Evolutionary conservation across 208 protist species (phyloP).

Genomic region (Crithidia brevicula): DNA sequence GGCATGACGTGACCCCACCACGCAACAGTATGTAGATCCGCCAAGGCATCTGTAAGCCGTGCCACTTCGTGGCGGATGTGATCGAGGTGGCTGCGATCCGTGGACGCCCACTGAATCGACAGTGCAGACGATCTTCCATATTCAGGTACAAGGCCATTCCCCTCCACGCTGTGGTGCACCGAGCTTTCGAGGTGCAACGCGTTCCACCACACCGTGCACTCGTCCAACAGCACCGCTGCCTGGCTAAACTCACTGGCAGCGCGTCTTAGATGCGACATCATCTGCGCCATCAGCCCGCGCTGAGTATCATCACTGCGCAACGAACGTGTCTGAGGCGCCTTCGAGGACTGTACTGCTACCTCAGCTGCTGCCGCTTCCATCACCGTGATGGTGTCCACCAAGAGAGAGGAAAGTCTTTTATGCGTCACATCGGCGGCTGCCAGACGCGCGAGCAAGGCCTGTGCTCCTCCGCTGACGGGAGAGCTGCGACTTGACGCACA

Average conservation of each 20-base stretch:
- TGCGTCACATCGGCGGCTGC: slow-evolving; percentile 20
- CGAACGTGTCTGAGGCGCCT: too few species aligned
- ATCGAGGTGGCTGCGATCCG: not conserved
- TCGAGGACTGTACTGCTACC: not conserved
- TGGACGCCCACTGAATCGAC: not conserved
- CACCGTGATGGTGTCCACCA: not conserved
- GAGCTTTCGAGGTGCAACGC: slow-evolving; percentile 19
- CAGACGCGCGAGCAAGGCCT: slow-evolving; percentile 16
- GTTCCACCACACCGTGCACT: slow-evolving; percentile 18
- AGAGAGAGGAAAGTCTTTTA: not conserved
- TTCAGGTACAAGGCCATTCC: too few species aligned
- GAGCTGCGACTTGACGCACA: not conserved
- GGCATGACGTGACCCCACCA: slow-evolving; percentile 17
- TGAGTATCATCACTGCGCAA: too few species aligned
- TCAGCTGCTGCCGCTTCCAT: not conserved
- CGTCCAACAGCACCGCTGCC: slow-evolving; percentile 17
- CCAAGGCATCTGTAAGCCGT: not conserved
- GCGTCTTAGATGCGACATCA: not conserved
- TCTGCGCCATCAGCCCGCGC: not conserved
- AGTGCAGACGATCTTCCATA: too few species aligned
- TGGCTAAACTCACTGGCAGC: not conserved
- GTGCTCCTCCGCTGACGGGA: not conserved
- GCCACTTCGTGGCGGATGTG: slow-evolving; percentile 5
- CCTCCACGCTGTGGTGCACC: not conserved
- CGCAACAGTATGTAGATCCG: slow-evolving; percentile 13